Percentiles rank a stretch among this genome's conserved stretches.
Conservation (phyloP, 345 rosid genomes). For the Pistacia integerrima region DNA sequence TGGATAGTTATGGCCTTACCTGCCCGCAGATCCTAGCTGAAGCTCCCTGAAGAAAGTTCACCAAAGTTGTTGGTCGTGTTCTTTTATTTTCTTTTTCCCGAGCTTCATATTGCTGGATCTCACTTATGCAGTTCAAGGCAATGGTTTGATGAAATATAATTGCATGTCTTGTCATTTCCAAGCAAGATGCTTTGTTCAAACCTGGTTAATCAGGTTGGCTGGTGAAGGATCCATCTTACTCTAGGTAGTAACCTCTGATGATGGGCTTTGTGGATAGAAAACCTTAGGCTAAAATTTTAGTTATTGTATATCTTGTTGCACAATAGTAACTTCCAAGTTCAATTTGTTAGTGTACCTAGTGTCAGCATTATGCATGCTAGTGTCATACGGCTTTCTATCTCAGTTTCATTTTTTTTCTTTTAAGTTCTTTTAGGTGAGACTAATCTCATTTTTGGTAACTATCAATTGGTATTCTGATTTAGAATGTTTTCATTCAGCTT, state of each 20-base stretch:
- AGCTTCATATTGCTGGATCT: not conserved
- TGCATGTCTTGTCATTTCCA: not conserved
- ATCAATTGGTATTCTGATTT: not conserved
- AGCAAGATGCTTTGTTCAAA: not conserved
- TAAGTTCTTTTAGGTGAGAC: not conserved
- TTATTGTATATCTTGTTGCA: too few relatives aligned
- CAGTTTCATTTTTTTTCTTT: not conserved
- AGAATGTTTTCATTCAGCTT: not conserved
- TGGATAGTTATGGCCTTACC: not conserved
- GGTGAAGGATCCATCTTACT: not conserved
- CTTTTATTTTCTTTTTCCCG: not conserved
- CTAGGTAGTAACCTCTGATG: not conserved
- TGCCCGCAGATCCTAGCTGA: not conserved
- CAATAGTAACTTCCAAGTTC: constrained; percentile 2
- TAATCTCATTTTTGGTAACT: not conserved
- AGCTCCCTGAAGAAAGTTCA: not conserved
- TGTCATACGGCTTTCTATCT: not conserved
- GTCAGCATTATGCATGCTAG: not conserved
- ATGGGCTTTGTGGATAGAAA: not conserved
- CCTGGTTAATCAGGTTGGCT: not conserved
- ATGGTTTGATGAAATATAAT: too few relatives aligned
- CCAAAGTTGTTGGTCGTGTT: too few relatives aligned
- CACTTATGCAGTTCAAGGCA: too few relatives aligned
- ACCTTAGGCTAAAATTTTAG: constrained; percentile 2
- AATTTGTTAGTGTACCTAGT: not conserved